Conservation (phyloP, 441 rosid genomes). For the California macrophylla region DNA sequence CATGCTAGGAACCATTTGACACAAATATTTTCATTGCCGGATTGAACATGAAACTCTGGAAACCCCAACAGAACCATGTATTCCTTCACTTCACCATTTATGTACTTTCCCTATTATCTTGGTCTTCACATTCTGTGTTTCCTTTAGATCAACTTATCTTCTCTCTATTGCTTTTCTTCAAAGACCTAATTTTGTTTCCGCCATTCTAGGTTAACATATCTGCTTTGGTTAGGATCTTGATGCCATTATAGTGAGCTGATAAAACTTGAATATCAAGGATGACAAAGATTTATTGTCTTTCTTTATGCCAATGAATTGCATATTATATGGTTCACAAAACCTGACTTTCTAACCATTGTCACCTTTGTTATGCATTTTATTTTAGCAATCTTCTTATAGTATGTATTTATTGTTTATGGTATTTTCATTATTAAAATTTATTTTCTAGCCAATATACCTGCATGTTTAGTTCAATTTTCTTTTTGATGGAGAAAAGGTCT, state of each 20-base stretch:
- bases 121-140: too few relatives aligned
- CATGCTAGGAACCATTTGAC: too few relatives aligned
- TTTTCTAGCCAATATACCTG: background rate
- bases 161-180: too few relatives aligned
- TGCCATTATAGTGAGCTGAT: background rate
- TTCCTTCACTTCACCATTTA: too few relatives aligned
- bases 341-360: background rate
- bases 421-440: background rate
- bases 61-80: too few relatives aligned
- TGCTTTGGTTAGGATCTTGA: background rate
- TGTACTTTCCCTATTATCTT: too few relatives aligned
- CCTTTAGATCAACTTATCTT: too few relatives aligned
- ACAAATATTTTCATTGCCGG: too few relatives aligned
- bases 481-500: background rate
- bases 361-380: background rate
- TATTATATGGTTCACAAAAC: background rate
- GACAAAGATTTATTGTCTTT: background rate
- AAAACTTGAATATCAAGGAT: too few relatives aligned
- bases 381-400: background rate
- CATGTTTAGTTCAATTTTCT: conserved; percentile 2
- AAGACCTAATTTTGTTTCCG: background rate
- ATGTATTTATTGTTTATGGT: too few relatives aligned
- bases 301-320: background rate
- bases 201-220: background rate
- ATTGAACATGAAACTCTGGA: too few relatives aligned